Conservation (phyloP, 2,329 filamentous ascomycete species). For the Phyllosticta citribraziliensis region DNA sequence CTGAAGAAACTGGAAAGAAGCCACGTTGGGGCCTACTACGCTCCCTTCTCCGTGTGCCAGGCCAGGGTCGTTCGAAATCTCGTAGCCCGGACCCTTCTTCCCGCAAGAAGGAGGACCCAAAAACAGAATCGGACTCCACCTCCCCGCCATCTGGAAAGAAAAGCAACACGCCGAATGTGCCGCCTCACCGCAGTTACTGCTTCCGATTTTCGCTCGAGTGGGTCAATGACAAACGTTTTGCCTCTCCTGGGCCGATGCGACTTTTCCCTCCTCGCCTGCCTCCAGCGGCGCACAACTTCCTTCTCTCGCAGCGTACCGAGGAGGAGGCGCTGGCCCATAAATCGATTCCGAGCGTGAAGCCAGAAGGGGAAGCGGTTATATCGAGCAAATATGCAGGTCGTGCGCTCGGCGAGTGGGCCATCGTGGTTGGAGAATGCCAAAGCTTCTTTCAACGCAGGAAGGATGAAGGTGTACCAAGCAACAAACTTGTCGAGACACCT, state of each 20-base stretch:
- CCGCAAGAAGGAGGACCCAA: conserved; percentile 13
- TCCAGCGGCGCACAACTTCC: conserved; percentile 55
- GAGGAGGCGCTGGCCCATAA: conserved; percentile 8
- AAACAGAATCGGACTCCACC: conserved; percentile 8
- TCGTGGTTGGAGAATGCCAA: conserved; percentile 69
- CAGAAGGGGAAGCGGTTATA: conserved; percentile 26
- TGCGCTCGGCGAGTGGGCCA: conserved; percentile 67
- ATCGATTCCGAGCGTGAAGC: conserved; percentile 16
- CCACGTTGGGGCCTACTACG: conserved; percentile 52
- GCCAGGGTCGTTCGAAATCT: conserved; percentile 31
- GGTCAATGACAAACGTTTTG: conserved; percentile 44
- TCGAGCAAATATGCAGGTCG: conserved; percentile 56
- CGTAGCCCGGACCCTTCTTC: conserved; percentile 20
- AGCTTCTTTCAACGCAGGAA: conserved; percentile 69
- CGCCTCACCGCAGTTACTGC: conserved; percentile 49
- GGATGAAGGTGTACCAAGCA: conserved; percentile 58
- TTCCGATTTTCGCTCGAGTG: conserved; percentile 70
- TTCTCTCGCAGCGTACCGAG: conserved; percentile 32
- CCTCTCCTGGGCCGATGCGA: conserved; percentile 50
- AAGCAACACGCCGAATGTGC: conserved; percentile 32
- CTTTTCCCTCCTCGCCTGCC: conserved; percentile 61
- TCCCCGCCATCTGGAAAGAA: neutral
- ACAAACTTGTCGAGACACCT: conserved; percentile 61
- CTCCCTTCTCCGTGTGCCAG: conserved; percentile 47
- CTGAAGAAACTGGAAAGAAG: conserved; percentile 39